Evolutionary conservation across 2,329 filamentous ascomycete genomes (phyloP), one percentile per base, ranked within the genome.

Genomic region (Beauveria sp.): DNA sequence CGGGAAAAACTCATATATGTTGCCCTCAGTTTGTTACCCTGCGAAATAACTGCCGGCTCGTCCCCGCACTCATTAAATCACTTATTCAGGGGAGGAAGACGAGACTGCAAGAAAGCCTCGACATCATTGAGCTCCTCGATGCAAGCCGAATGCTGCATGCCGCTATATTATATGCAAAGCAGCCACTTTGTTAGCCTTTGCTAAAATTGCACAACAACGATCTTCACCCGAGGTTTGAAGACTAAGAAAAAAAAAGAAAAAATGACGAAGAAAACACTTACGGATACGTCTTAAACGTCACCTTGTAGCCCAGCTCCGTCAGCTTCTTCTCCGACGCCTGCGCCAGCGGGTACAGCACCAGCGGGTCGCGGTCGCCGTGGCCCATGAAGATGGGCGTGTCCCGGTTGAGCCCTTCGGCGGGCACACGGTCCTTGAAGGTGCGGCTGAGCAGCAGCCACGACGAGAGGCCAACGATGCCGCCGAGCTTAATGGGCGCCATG

Each of bases 401-500:
- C 74, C 86, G 83, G 63, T 80, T 76, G 5, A 53, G 57, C 62
- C 79, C 77, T 7, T 65, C 67, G 16, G 74, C 71, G 3, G 76
- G 73, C 24, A 79, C 65, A 20, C 76, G 67, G 8, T 76, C 72
- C 52, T 74, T 70, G 66, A 84, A 81, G 64, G 76, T 79, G 59
- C 72, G 67, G 58, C 74, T 76, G 34, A 97, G 79, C 22, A 91
- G 80, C 67, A 97, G 76, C 75, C 96, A 98, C 68, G 86, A 88
- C 14, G 90, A 95, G 64, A 98, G 76, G 8, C 88, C 91, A 65
- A 97, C 88, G 65, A 98, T 89, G 65, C 93, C 93, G n/a, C 86
- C 93, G 18, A 98, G 79, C 75, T 91, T 91, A 67, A 84, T 80
- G 63, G 78, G 76, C 66, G 80, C 83, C 5, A 92, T 96, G 48